These are phyloP conservation scores for Penicillium waksmanii DNA, from an alignment of 495 filamentous ascomycete genomes.

Conservation along the genomic window DNA sequence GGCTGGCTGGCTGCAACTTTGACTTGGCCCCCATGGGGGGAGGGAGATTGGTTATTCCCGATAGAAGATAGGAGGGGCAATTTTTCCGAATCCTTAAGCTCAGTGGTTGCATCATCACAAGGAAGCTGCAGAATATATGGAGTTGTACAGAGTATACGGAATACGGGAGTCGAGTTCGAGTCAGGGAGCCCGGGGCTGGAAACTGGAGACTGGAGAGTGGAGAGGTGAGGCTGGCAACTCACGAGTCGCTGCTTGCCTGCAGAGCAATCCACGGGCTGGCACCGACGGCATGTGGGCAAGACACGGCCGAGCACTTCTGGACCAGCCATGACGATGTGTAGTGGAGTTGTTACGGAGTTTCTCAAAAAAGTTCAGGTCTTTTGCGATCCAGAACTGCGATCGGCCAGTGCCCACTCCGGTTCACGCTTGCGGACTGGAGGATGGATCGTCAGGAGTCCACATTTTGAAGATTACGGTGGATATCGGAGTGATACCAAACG, in stretches of 20 bases:
- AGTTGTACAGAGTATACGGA: too few relatives aligned
- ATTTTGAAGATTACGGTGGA: constrained; percentile 6
- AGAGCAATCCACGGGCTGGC: background rate
- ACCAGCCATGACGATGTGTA: constrained; percentile 2
- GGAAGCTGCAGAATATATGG: background rate
- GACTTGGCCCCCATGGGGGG: background rate
- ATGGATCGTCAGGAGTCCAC: constrained; percentile 25
- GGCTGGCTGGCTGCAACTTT: constrained; percentile 1
- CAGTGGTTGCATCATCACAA: background rate
- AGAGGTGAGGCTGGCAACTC: too few relatives aligned
- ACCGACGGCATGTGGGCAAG: constrained; percentile 4
- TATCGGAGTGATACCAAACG: constrained; percentile 7
- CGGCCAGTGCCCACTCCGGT: constrained; percentile 1
- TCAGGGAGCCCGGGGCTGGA: too few relatives aligned
- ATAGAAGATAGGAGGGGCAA: background rate
- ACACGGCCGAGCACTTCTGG: background rate
- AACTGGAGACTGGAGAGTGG: too few relatives aligned
- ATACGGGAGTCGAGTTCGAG: too few relatives aligned
- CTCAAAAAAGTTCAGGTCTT: constrained; percentile 13
- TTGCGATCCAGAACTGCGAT: constrained; percentile 7
- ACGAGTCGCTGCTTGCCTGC: too few relatives aligned
- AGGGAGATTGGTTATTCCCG: background rate
- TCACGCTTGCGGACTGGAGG: constrained; percentile 18
- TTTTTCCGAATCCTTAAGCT: background rate
- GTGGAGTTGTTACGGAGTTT: constrained; percentile 11